A percentile compares a stretch with the other conserved stretches of the same genome.
These are phyloP conservation scores for Geranium brycei DNA, from an alignment of 345 rosid genomes.

Conservation along the genomic window DNA sequence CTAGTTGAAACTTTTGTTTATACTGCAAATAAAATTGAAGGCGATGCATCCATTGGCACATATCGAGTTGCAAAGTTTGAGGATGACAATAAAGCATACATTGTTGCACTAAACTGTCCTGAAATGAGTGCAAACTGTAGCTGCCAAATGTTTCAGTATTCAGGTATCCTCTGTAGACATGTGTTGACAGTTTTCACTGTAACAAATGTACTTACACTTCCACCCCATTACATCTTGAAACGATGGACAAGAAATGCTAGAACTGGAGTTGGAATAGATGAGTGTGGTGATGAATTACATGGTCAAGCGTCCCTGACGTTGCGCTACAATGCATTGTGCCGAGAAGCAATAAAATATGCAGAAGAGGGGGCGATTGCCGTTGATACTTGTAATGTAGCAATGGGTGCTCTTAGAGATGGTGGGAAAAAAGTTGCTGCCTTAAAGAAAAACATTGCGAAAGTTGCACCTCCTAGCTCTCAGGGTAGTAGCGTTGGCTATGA, in stretches of 20 bases:
- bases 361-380: conserved; percentile 70
- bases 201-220: conserved; percentile 78
- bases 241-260: conserved; percentile 91
- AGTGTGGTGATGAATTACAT: conserved; percentile 30
- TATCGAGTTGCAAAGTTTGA: conserved; percentile 94
- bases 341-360: conserved; percentile 69
- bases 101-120: conserved; percentile 57
- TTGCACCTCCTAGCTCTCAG: conserved; percentile 44
- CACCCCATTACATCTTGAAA: conserved; percentile 64
- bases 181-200: conserved; percentile 94
- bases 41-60: conserved; percentile 46
- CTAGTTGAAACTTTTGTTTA: conserved; percentile 91
- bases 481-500: conserved; percentile 32
- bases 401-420: conserved; percentile 57
- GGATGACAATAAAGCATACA: conserved; percentile 63
- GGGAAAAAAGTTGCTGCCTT: conserved; percentile 49
- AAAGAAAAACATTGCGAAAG: conserved; percentile 59
- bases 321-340: conserved; percentile 64
- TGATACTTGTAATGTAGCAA: conserved; percentile 60
- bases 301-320: conserved; percentile 37
- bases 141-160: conserved; percentile 91
- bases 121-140: conserved; percentile 86
- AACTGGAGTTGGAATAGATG: conserved; percentile 42
- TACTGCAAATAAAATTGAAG: conserved; percentile 76
- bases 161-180: conserved; percentile 87